A percentile compares a stretch with the other conserved stretches of the same genome.
phyloP scores from a whole-genome alignment of 2,329 filamentous ascomycete genomes.

The Tolypocladium amazonense region DNA sequence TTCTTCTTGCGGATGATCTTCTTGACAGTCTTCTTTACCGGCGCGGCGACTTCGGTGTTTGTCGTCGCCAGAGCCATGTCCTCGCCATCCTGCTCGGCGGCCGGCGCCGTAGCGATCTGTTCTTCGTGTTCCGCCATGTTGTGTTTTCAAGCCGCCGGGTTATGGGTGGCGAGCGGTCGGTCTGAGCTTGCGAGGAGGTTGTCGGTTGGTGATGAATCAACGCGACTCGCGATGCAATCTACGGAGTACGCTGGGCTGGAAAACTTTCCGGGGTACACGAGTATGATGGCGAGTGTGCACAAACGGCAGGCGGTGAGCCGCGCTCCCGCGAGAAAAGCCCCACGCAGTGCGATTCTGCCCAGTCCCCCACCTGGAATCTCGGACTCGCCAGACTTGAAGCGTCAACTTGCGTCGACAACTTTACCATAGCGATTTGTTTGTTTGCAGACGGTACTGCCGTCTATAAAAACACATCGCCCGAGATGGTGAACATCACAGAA shows the following conservation, averaged over 20 bases:
- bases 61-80: conserved; percentile 24
- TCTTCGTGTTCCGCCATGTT: conserved; percentile 22
- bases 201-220: conserved; percentile 6
- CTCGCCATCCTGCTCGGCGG: conserved; percentile 14
- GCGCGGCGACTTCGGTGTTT: conserved; percentile 33
- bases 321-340: not conserved
- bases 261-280: not conserved
- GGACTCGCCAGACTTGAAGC: conserved; percentile 9
- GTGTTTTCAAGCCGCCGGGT: not conserved
- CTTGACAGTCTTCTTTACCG: conserved; percentile 57
- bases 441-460: conserved; percentile 16
- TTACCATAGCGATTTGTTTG: not conserved
- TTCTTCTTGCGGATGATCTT: conserved; percentile 89
- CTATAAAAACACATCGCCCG: conserved; percentile 23
- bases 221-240: conserved; percentile 3
- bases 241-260: conserved; percentile 14
- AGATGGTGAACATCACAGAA: conserved; percentile 98
- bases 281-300: not conserved
- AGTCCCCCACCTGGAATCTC: conserved; percentile 14
- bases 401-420: not conserved
- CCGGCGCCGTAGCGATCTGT: conserved; percentile 13
- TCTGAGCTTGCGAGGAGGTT: not conserved
- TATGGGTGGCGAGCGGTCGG: conserved; percentile 9
- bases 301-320: conserved; percentile 18
- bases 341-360: conserved; percentile 9